Percentiles rank a stretch among this genome's conserved stretches.
phyloP scores from a whole-genome alignment of 768 basidiomycete species.

The Chalciporus piperatus region DNA sequence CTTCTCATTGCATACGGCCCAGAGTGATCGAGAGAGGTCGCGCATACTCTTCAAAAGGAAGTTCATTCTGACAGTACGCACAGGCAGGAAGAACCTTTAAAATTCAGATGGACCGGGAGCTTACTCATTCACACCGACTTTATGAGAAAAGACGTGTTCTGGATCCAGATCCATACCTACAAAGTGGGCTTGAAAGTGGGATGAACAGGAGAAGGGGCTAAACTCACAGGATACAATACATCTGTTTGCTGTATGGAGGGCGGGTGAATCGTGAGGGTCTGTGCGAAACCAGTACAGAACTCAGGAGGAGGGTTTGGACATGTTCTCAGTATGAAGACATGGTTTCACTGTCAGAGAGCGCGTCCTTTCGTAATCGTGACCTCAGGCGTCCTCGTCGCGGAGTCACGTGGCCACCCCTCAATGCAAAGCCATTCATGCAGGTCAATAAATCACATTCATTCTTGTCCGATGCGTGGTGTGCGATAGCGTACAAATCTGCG shows the following conservation, averaged over 20 bases:
- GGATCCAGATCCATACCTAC: constrained; percentile 8
- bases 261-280: constrained; percentile 13
- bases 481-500: constrained; percentile 24
- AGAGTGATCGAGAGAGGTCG: constrained; percentile 10
- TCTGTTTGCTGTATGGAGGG: background rate
- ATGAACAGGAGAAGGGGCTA: background rate
- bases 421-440: too few species aligned
- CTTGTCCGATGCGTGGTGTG: constrained; percentile 3
- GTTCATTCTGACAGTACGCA: constrained; percentile 4
- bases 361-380: background rate
- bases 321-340: background rate
- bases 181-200: background rate
- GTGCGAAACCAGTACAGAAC: constrained; percentile 14
- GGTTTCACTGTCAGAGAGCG: background rate
- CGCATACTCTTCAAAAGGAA: constrained; percentile 14
- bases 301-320: background rate
- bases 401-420: too few species aligned
- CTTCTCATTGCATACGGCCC: constrained; percentile 10
- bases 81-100: constrained; percentile 1
- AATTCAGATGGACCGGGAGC: background rate
- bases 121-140: constrained; percentile 8
- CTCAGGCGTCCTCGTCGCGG: background rate
- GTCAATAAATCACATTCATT: constrained; percentile 17
- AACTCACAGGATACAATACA: constrained; percentile 9
- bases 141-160: background rate